Conservation (phyloP, 352 stramenopile genomes). For the Phytophthora fragariae region DNA sequence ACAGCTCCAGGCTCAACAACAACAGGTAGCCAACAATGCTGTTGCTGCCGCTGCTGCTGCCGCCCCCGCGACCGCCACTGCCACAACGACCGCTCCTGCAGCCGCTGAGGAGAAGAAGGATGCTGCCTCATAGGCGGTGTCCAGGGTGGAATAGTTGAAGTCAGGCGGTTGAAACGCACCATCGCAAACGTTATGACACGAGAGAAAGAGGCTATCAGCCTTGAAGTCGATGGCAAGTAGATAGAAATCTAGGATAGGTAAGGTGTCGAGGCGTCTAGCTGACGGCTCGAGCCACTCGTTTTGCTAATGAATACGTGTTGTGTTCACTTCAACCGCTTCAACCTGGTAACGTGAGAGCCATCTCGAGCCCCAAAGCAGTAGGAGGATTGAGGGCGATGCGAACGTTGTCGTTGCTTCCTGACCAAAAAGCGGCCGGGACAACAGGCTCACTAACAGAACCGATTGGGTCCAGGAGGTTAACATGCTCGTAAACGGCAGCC, state of each 20-base stretch:
- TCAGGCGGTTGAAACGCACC: slow-evolving; percentile 6
- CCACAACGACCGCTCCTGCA: neutral
- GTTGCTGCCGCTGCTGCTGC: neutral
- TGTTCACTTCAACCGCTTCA: slow-evolving; percentile 10
- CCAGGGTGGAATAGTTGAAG: slow-evolving; percentile 19
- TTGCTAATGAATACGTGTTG: slow-evolving; percentile 41
- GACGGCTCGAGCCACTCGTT: slow-evolving; percentile 30
- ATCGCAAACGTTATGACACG: slow-evolving; percentile 5
- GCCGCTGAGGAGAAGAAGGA: slow-evolving; percentile 34
- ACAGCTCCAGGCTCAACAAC: slow-evolving; percentile 44
- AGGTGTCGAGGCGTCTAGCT: slow-evolving; percentile 6
- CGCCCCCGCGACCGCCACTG: neutral
- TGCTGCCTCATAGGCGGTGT: slow-evolving; percentile 21
- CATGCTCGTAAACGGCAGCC: slow-evolving; percentile 53
- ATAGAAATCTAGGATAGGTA: slow-evolving; percentile 49
- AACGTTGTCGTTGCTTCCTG: slow-evolving; percentile 1
- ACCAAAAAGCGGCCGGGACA: slow-evolving; percentile 19
- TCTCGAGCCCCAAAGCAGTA: slow-evolving; percentile 28
- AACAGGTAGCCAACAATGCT: slow-evolving; percentile 14
- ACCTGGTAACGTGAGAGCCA: slow-evolving; percentile 19
- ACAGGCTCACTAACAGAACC: neutral
- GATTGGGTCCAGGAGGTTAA: slow-evolving; percentile 37
- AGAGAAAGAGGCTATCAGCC: neutral
- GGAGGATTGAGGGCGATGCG: slow-evolving; percentile 7
- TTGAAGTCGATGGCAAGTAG: slow-evolving; percentile 20